These are phyloP conservation scores for Mycena floridula DNA, from an alignment of 768 basidiomycete species.

Conservation along the genomic window DNA sequence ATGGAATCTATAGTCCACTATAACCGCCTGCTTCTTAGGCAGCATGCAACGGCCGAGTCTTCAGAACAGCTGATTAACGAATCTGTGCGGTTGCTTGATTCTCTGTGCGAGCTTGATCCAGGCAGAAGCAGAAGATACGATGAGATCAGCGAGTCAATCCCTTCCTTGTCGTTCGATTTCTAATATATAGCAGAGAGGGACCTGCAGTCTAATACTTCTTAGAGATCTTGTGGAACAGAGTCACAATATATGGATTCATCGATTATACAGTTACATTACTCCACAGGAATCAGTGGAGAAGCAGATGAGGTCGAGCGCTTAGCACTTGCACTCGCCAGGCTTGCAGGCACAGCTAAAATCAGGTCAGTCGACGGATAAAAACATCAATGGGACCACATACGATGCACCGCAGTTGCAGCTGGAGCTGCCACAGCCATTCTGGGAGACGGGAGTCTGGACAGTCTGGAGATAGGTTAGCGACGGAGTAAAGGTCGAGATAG, in stretches of 20 bases:
- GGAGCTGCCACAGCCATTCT: conserved; percentile 38
- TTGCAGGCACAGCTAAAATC: conserved; percentile 50
- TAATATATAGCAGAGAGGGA: too few relatives aligned
- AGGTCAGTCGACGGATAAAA: background rate
- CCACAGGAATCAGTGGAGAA: background rate
- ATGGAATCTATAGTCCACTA: conserved; percentile 90
- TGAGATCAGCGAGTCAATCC: conserved; percentile 52
- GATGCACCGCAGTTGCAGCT: conserved; percentile 46
- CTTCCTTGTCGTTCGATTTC: too few relatives aligned
- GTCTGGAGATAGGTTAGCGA: conserved; percentile 16
- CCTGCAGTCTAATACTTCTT: background rate
- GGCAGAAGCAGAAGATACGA: conserved; percentile 61
- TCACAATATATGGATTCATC: background rate
- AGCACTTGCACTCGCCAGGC: conserved; percentile 63
- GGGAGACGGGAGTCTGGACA: conserved; percentile 33
- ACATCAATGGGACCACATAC: conserved; percentile 22
- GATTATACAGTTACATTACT: background rate
- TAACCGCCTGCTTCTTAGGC: conserved; percentile 57
- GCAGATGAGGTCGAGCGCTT: conserved; percentile 19
- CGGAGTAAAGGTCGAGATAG: conserved; percentile 3
- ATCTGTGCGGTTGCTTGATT: conserved; percentile 45
- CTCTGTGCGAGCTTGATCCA: conserved; percentile 60
- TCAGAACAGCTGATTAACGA: conserved; percentile 32
- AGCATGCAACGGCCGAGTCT: conserved; percentile 30
- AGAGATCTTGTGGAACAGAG: background rate